Percentiles rank a stretch among this genome's conserved stretches.
Evolutionary conservation across 768 basidiomycete genomes (phyloP).

Genomic region (Candolleomyces efflorescens): DNA sequence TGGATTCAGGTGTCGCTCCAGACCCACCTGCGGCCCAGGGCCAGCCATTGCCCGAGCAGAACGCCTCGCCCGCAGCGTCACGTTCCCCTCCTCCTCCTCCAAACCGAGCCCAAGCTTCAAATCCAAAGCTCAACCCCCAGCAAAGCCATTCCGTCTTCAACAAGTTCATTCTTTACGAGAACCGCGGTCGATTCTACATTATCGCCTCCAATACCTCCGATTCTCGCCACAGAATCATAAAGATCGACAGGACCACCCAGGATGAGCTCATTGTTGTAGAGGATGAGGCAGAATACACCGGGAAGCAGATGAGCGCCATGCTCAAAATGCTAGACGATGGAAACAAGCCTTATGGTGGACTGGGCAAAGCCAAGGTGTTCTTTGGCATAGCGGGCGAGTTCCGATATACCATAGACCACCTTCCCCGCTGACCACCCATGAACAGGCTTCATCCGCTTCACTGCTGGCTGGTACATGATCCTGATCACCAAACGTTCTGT

Average conservation of each 20-base stretch:
- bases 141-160: conserved; percentile 43
- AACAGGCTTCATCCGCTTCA: conserved; percentile 90
- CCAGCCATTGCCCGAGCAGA: background rate
- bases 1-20: background rate
- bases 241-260: conserved; percentile 84
- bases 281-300: conserved; percentile 84
- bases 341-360: conserved; percentile 81
- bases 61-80: background rate
- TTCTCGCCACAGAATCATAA: conserved; percentile 86
- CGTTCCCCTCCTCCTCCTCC: background rate
- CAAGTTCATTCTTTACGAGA: conserved; percentile 94
- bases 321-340: conserved; percentile 96
- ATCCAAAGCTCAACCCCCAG: background rate
- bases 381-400: conserved; percentile 77
- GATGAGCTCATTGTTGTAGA: conserved; percentile 76
- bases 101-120: background rate
- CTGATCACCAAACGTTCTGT: conserved; percentile 86
- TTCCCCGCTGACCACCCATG: background rate
- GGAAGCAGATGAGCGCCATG: conserved; percentile 85
- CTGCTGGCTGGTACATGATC: conserved; percentile 95
- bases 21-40: background rate
- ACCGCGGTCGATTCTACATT: conserved; percentile 84
- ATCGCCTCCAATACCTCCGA: conserved; percentile 88
- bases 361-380: conserved; percentile 74
- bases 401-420: background rate